Evolutionary conservation across 2,329 filamentous ascomycete species (phyloP).

Genomic region (Chaetomiaceae sp.): DNA sequence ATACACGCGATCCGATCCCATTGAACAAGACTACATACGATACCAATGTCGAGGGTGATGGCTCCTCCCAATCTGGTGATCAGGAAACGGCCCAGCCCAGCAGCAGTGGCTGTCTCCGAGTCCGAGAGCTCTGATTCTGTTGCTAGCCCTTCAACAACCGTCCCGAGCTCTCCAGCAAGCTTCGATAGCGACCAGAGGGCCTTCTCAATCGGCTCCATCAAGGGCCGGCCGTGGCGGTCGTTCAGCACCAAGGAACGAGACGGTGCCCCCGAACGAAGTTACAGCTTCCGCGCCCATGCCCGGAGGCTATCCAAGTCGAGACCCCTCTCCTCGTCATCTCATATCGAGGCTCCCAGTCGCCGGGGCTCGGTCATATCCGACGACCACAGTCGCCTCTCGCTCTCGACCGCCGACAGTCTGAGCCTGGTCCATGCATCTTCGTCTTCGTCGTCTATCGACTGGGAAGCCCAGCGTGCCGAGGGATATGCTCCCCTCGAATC

Average conservation of each 20-base stretch:
- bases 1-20: not conserved
- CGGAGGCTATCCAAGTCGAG: slow-evolving; percentile 26
- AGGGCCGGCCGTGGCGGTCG: slow-evolving; percentile 20
- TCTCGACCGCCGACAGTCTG: slow-evolving; percentile 28
- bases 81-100: not conserved
- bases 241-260: slow-evolving; percentile 20
- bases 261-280: slow-evolving; percentile 6
- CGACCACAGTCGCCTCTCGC: slow-evolving; percentile 24
- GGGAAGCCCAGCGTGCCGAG: slow-evolving; percentile 32
- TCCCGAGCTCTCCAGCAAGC: slow-evolving; percentile 23
- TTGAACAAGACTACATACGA: not conserved
- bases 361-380: slow-evolving; percentile 32
- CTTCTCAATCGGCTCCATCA: slow-evolving; percentile 26
- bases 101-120: slow-evolving; percentile 3
- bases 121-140: slow-evolving; percentile 18
- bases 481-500: slow-evolving; percentile 45
- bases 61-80: not conserved
- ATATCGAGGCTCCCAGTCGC: slow-evolving; percentile 25
- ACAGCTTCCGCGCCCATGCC: slow-evolving; percentile 17
- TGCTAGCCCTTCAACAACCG: slow-evolving; percentile 14
- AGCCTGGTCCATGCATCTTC: slow-evolving; percentile 23
- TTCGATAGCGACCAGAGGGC: slow-evolving; percentile 18
- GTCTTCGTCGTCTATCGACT: slow-evolving; percentile 32
- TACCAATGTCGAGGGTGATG: slow-evolving; percentile 5
- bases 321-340: slow-evolving; percentile 23